A percentile compares a stretch with the other conserved stretches of the same genome.
These are phyloP conservation scores for Hortiboletus campestris DNA, from an alignment of 768 basidiomycete genomes.

Conservation along the genomic window DNA sequence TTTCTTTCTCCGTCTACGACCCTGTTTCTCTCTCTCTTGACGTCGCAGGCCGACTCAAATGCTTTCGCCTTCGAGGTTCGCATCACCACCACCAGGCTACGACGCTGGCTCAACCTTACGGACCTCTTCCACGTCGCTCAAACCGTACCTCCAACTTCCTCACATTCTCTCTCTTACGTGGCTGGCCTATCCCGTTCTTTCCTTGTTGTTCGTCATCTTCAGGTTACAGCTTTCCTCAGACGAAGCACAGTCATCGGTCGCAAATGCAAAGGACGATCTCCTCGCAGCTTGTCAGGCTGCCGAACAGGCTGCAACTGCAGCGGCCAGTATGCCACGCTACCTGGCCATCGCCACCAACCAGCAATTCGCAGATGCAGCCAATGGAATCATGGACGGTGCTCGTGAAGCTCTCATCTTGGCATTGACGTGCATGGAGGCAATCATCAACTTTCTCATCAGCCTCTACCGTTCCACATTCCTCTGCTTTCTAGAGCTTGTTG, in stretches of 20 bases:
- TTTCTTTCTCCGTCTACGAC: conserved; percentile 13
- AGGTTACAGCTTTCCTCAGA: conserved; percentile 72
- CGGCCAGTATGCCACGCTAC: conserved; percentile 86
- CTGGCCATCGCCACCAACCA: conserved; percentile 82
- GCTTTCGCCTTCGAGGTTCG: conserved; percentile 28
- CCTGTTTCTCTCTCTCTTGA: conserved; percentile 12
- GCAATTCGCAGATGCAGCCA: conserved; percentile 74
- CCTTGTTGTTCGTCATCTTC: conserved; percentile 84
- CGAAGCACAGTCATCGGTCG: conserved; percentile 64
- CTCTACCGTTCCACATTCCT: conserved; percentile 91
- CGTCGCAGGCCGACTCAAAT: conserved; percentile 42
- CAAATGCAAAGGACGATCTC: conserved; percentile 71
- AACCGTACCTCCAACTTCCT: conserved; percentile 79
- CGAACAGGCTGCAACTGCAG: conserved; percentile 74
- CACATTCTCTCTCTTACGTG: conserved; percentile 85
- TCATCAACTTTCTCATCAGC: conserved; percentile 91
- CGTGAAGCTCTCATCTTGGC: conserved; percentile 69
- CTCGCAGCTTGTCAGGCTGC: conserved; percentile 84
- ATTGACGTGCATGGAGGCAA: conserved; percentile 80
- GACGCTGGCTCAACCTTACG: conserved; percentile 43
- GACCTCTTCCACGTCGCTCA: conserved; percentile 43
- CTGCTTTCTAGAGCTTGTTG: conserved; percentile 88
- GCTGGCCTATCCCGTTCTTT: conserved; percentile 90
- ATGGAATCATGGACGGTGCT: conserved; percentile 74
- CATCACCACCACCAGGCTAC: conserved; percentile 55